Base-by-base conservation (phyloP, 1,284 basidiomycete genomes). In the Rhodotorula sp. region DNA sequence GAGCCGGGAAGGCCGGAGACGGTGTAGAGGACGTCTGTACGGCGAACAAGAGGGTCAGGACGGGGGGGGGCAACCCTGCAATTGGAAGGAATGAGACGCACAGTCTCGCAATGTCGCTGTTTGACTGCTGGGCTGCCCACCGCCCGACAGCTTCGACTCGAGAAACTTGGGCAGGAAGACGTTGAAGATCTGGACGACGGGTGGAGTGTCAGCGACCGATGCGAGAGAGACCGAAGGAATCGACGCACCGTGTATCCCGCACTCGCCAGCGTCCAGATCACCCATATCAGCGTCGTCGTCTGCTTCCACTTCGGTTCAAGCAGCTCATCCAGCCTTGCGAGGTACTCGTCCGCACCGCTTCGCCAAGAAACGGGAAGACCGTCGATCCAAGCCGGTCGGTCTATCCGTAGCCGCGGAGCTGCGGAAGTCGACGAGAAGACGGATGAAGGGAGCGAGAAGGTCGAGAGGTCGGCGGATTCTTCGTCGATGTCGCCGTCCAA, bases 151-250 rank as follows among this genome's bases (percentile, higher is more conserved):
- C 85, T 83, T 77, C n/a, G 68, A 28, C 40, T 94, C 94, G 40
- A 98, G 82, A 22, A 95, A 84, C 76, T 93, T 93, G 0, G 95
- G 95, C 28, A 97, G 84, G 80, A 89, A 98, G 20, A 96, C 93
- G 78, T 98, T 99, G 83, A 98, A 98, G 88, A 95, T 95, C 11
- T 97, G 78, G 6, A 20, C 1, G 13, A 50, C n/a, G n/a, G 4
- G 2, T 16, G 2, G 1, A 24, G 52, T 34, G 7, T 15, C 15
- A n/a, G 8, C 13, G 20, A 7, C 0, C 1, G 26, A 1, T 4
- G 20, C 15, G 31, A n/a, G 18, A n/a, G 6, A 44, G 48, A n/a
- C 18, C 18, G 5, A 3, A 5, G 31, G 6, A 16, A 22, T 10
- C 9, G 10, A 55, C 53, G 48, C 40, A 68, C 75, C 30, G 73